Evolutionary conservation across 768 basidiomycete species (phyloP).

Genomic region (Hygrophoropsis aurantiaca): DNA sequence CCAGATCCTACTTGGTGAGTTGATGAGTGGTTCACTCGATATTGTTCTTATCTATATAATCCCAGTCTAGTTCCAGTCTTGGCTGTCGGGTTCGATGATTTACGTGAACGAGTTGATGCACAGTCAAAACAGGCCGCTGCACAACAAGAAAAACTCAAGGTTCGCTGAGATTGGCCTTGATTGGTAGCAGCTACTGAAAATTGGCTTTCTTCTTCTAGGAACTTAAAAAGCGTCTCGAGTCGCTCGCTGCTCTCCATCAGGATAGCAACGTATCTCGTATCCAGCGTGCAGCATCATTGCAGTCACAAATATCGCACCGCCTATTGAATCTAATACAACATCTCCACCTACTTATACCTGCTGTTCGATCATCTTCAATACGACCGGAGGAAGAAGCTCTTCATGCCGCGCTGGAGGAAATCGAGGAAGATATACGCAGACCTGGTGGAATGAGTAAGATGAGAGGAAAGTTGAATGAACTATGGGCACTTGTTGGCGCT

Average conservation of each 20-base stretch:
- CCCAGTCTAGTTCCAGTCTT: slow-evolving; percentile 75
- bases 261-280: slow-evolving; percentile 69
- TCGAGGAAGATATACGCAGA: slow-evolving; percentile 67
- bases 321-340: slow-evolving; percentile 71
- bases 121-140: slow-evolving; percentile 65
- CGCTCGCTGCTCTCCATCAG: slow-evolving; percentile 60
- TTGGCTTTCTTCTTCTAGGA: slow-evolving; percentile 40
- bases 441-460: slow-evolving; percentile 55
- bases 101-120: slow-evolving; percentile 75
- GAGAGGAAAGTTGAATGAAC: slow-evolving; percentile 73
- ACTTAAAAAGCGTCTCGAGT: slow-evolving; percentile 60
- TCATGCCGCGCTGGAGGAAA: slow-evolving; percentile 66
- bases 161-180: slow-evolving; percentile 16
- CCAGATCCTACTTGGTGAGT: slow-evolving; percentile 77
- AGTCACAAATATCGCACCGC: slow-evolving; percentile 71
- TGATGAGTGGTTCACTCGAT: neutral
- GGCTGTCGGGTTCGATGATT: slow-evolving; percentile 79
- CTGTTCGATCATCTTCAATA: slow-evolving; percentile 71
- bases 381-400: slow-evolving; percentile 80
- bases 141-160: slow-evolving; percentile 68
- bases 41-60: neutral
- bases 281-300: slow-evolving; percentile 57
- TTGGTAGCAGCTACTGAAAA: neutral
- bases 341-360: slow-evolving; percentile 75
- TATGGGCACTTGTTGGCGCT: slow-evolving; percentile 83